Evolutionary conservation across 1,139 yeast genomes (phyloP).

Genomic region (Trichomonascaceae sp.): DNA sequence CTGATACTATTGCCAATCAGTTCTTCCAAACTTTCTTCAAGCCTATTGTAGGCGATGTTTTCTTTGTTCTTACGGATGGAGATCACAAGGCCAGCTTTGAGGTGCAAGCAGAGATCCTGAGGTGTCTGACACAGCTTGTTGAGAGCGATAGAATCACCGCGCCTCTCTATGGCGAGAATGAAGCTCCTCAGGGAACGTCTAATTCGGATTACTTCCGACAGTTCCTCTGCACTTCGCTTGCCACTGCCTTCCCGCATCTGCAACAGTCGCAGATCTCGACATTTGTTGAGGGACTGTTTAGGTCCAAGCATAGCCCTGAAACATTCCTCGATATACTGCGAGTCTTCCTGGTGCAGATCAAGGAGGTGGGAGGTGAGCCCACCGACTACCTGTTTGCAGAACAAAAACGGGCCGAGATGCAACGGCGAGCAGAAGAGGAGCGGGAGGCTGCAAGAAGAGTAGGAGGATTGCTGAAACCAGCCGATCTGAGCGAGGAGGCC

Average conservation of each 20-base stretch:
- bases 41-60: slow-evolving; percentile 81
- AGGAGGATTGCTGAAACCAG: slow-evolving; percentile 90
- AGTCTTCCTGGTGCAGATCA: slow-evolving; percentile 92
- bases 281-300: slow-evolving; percentile 61
- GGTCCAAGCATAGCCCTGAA: slow-evolving; percentile 57
- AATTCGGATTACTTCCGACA: slow-evolving; percentile 70
- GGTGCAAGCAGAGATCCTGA: slow-evolving; percentile 71
- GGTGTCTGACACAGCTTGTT: slow-evolving; percentile 73
- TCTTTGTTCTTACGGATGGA: slow-evolving; percentile 87
- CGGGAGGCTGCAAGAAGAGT: slow-evolving; percentile 75
- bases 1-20: slow-evolving; percentile 60
- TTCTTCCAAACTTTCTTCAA: slow-evolving; percentile 84
- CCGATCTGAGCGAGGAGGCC: slow-evolving; percentile 65
- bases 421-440: slow-evolving; percentile 55
- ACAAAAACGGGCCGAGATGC: slow-evolving; percentile 69
- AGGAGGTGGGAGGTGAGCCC: slow-evolving; percentile 88
- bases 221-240: slow-evolving; percentile 68
- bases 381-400: slow-evolving; percentile 92
- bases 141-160: slow-evolving; percentile 60
- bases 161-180: slow-evolving; percentile 57
- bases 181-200: slow-evolving; percentile 70
- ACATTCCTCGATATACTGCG: slow-evolving; percentile 79
- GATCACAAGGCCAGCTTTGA: slow-evolving; percentile 96
- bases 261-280: slow-evolving; percentile 69
- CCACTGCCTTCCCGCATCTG: slow-evolving; percentile 82